Evolutionary conservation across 306 rosid genomes (phyloP).

Genomic region (Corylus heterophylla): DNA sequence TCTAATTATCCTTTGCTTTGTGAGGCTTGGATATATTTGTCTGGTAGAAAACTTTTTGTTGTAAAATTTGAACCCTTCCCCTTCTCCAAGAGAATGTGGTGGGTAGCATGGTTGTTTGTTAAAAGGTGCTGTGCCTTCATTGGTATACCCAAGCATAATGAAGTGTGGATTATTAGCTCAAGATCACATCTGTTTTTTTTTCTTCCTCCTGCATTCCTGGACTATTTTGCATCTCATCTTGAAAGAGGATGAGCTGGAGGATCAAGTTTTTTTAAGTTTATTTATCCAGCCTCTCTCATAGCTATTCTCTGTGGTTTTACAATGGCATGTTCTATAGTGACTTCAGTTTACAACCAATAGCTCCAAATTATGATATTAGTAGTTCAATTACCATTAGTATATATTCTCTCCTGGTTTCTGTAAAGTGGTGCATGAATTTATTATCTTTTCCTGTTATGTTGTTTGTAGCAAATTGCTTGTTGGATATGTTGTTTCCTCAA

Average conservation of each 20-base stretch:
- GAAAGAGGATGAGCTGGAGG: slow-evolving; percentile 9
- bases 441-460: slow-evolving; percentile 13
- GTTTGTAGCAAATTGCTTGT: slow-evolving; percentile 1
- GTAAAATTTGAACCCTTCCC: background rate
- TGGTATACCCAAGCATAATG: background rate
- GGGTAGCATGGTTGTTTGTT: no score
- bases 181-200: background rate
- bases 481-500: slow-evolving; percentile 22
- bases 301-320: background rate
- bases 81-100: no score
- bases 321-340: background rate
- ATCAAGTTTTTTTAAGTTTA: background rate
- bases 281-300: background rate
- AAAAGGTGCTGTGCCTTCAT: no score
- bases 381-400: slow-evolving; percentile 3
- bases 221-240: background rate
- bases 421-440: slow-evolving; percentile 1
- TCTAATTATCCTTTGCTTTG: background rate
- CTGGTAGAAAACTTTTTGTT: background rate
- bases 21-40: background rate
- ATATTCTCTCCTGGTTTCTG: background rate
- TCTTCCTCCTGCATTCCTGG: background rate
- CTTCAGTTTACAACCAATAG: slow-evolving; percentile 7
- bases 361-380: background rate
- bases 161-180: background rate